These are phyloP conservation scores for Yamadazyma paraphyllophila DNA, from an alignment of 805 yeast genomes.

Conservation along the genomic window DNA sequence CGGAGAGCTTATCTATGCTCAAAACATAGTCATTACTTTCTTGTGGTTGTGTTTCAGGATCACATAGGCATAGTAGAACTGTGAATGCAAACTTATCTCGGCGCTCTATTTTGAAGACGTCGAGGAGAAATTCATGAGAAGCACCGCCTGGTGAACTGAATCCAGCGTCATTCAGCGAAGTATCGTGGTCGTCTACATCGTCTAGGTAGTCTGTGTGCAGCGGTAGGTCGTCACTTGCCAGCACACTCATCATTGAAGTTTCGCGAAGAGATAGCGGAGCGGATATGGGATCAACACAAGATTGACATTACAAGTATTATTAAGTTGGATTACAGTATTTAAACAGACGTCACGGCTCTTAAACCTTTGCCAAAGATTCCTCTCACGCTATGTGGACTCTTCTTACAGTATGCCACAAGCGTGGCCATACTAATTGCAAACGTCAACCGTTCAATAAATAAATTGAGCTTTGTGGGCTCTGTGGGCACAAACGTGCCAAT, in stretches of 20 bases:
- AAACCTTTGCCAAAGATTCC: slow-evolving; percentile 38
- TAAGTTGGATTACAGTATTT: too few relatives aligned
- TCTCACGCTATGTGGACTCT: slow-evolving; percentile 28
- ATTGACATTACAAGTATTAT: too few relatives aligned
- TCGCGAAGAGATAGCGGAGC: too few relatives aligned
- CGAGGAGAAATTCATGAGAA: slow-evolving; percentile 15
- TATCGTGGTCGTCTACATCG: not conserved
- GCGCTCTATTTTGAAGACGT: slow-evolving; percentile 15
- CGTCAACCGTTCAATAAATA: slow-evolving; percentile 28
- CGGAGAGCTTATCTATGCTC: slow-evolving; percentile 7
- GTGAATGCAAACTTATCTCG: slow-evolving; percentile 17
- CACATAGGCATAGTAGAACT: slow-evolving; percentile 35
- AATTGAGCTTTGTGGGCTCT: slow-evolving; percentile 22
- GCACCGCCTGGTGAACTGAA: slow-evolving; percentile 12
- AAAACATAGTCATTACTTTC: slow-evolving; percentile 3
- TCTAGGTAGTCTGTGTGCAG: not conserved
- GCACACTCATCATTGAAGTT: too few relatives aligned
- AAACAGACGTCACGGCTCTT: slow-evolving; percentile 15
- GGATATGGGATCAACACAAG: too few relatives aligned
- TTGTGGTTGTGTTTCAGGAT: slow-evolving; percentile 69
- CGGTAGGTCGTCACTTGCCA: not conserved
- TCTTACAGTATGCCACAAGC: slow-evolving; percentile 33
- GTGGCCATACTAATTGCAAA: slow-evolving; percentile 36
- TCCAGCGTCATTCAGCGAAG: slow-evolving; percentile 3
- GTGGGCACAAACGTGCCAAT: slow-evolving; percentile 32